phyloP scores from a whole-genome alignment of 1,139 yeast species.

The Wickerhamomyces sp. region DNA sequence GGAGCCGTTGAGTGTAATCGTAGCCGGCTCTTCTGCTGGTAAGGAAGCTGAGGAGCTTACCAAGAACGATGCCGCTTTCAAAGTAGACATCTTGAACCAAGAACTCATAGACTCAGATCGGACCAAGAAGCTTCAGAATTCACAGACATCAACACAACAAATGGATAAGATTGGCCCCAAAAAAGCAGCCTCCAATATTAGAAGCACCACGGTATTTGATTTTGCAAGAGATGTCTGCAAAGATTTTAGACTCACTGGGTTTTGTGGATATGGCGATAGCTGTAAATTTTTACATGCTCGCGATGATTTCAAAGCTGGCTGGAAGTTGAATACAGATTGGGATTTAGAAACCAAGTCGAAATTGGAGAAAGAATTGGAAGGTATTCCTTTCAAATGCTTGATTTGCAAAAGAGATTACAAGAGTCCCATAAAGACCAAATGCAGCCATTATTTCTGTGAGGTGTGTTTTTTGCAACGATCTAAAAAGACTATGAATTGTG shows the following conservation, averaged over 20 bases:
- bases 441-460: constrained; percentile 67
- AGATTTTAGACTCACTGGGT: constrained; percentile 87
- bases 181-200: constrained; percentile 42
- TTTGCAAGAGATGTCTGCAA: constrained; percentile 95
- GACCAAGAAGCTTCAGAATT: constrained; percentile 8
- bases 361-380: constrained; percentile 22
- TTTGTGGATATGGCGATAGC: constrained; percentile 97
- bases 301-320: constrained; percentile 76
- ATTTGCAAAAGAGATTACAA: constrained; percentile 56
- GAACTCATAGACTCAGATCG: constrained; percentile 26
- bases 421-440: constrained; percentile 55
- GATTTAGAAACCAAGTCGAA: constrained; percentile 30
- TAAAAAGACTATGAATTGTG: constrained; percentile 45
- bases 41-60: constrained; percentile 8
- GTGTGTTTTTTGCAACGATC: constrained; percentile 51
- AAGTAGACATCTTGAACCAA: constrained; percentile 29
- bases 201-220: constrained; percentile 75
- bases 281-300: constrained; percentile 91
- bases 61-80: constrained; percentile 29
- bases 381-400: constrained; percentile 58
- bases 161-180: constrained; percentile 30
- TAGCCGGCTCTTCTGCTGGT: not conserved
- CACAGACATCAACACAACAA: constrained; percentile 11
- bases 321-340: constrained; percentile 74
- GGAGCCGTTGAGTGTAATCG: no score